Base-by-base conservation (phyloP, 2,329 filamentous ascomycete species). In the Colletotrichum musae region DNA sequence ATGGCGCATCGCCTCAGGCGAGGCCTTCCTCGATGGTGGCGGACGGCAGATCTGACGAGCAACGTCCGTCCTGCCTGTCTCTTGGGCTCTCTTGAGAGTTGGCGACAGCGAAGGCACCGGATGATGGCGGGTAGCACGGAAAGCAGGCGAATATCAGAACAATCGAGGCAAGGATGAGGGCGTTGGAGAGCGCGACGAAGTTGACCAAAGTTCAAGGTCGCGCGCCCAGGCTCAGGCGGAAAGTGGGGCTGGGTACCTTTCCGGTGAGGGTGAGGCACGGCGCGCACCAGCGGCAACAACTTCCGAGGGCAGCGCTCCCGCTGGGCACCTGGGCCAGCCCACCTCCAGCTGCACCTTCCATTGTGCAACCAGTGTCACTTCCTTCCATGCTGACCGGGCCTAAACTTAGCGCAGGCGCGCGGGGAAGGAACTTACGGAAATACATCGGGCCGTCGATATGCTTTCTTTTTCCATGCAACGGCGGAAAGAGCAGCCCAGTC, bases 141-240 rank as follows among this genome's bases (percentile, higher is more conserved):
- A 9, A 36, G 32, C 7, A 36, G 32, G 45, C 41, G 53, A 48
- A 52, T 64, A 24, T 56, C 21, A 43, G 53, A 18, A 48, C 24
- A 13, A 36, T 36, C 24, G 47, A n/a, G 50, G 12, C 65, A 48
- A 28, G 66, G 66, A 69, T 69, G 66, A 66, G 61, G 61, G 56
- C n/a, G 62, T 58, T 32, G 48, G 41, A 59, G 43, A 69, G 61
- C 66, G 66, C 66, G 66, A 69, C 61, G 61, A 65, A 69, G 66
- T 65, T 59, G 61, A 36, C 61, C 61, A 66, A 45, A 69, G 54
- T 59, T 66, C 24, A 54, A 45, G 21, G 60, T 56, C 48, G 39
- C 65, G 53, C 50, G 54, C 66, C 58, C 61, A 60, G 61, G 48
- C 56, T 36, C 32, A 36, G 32, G 61, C 62, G 66, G 28, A 69